phyloP scores from a whole-genome alignment of 148 eudicot species.

The Amaranthus cruentus region DNA sequence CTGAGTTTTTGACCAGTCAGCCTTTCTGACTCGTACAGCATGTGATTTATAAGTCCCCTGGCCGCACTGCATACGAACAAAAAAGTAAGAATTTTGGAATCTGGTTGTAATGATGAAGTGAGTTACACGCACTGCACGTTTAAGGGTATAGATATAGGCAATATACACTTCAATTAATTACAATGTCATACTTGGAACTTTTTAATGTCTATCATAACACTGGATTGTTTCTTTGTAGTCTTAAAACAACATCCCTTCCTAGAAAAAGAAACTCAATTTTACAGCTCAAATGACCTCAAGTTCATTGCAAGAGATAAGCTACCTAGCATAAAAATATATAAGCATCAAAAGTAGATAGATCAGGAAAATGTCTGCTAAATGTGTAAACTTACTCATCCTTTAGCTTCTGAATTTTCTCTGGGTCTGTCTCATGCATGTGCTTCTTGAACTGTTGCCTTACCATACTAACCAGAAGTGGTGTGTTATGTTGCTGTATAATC shows the following conservation, averaged over 20 bases:
- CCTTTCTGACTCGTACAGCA: conserved; percentile 37
- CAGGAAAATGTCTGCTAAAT: too few species aligned
- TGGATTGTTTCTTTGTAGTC: neutral
- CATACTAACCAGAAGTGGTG: conserved; percentile 55
- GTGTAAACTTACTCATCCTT: conserved; percentile 65
- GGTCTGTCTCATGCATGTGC: conserved; percentile 68
- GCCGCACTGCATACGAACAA: conserved; percentile 35
- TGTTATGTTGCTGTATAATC: conserved; percentile 61
- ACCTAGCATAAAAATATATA: too few species aligned
- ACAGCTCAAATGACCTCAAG: neutral
- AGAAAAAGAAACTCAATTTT: neutral
- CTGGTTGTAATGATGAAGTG: neutral
- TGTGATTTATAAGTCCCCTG: conserved; percentile 43
- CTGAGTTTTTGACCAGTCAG: conserved; percentile 37
- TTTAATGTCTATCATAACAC: neutral
- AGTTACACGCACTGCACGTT: neutral
- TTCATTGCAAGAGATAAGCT: neutral
- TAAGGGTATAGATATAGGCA: neutral
- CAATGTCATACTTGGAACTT: neutral
- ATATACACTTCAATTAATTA: neutral
- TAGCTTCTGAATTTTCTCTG: conserved; percentile 67
- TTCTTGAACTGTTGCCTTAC: conserved; percentile 68
- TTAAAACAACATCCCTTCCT: neutral
- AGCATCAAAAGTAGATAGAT: too few species aligned
- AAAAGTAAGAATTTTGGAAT: neutral